Percentiles rank a stretch among this genome's conserved stretches.
These are phyloP conservation scores for Laetiporus sulphureus DNA, from an alignment of 1,284 basidiomycete genomes.

Conservation along the genomic window DNA sequence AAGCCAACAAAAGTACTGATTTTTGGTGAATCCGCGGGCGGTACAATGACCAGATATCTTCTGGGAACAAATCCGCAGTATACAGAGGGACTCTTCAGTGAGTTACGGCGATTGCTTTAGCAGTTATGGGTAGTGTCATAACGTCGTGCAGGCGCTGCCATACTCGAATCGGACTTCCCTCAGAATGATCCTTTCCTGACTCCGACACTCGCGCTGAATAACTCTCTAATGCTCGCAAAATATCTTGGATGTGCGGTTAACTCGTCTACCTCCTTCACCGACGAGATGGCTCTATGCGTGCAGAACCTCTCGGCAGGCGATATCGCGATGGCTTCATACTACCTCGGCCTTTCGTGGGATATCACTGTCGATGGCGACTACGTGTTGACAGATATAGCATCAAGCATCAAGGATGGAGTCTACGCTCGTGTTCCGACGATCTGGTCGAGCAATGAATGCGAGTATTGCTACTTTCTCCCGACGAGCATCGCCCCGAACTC, in stretches of 20 bases:
- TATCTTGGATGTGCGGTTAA: constrained; percentile 8
- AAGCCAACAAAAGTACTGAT: constrained; percentile 11
- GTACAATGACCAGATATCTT: constrained; percentile 12
- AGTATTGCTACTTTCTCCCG: constrained; percentile 13
- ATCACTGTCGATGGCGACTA: constrained; percentile 9
- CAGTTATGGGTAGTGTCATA: background rate
- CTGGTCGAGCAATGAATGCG: constrained; percentile 12
- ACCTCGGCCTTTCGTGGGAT: constrained; percentile 8
- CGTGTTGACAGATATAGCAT: constrained; percentile 10
- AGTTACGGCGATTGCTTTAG: background rate
- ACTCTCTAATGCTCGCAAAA: constrained; percentile 8
- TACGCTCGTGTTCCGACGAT: constrained; percentile 12
- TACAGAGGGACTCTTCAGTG: constrained; percentile 12
- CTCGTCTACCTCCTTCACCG: constrained; percentile 6
- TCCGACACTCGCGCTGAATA: constrained; percentile 1
- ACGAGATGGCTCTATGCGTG: constrained; percentile 8
- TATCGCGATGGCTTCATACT: constrained; percentile 6
- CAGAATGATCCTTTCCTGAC: constrained; percentile 7
- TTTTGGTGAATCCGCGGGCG: constrained; percentile 11
- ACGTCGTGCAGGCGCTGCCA: constrained; percentile 7
- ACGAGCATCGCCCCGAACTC: constrained; percentile 9
- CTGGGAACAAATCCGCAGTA: constrained; percentile 9
- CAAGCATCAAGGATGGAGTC: constrained; percentile 10
- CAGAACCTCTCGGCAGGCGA: constrained; percentile 4
- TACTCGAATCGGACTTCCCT: constrained; percentile 10